A percentile compares a stretch with the other conserved stretches of the same genome.
phyloP scores from a whole-genome alignment of 371 early-diverging fungal species.

The Fennellomyces sp. region DNA sequence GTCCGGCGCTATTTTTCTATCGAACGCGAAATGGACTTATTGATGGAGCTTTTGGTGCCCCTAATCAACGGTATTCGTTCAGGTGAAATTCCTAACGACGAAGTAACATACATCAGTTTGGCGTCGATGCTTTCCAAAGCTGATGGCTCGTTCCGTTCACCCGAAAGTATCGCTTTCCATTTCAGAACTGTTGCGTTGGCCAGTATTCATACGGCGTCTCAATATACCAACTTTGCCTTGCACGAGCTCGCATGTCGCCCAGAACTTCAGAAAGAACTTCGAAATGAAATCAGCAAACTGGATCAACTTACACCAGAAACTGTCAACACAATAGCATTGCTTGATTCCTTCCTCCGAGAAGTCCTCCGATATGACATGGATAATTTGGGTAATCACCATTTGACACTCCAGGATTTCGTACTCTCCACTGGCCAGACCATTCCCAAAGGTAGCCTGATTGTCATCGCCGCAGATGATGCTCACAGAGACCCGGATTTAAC shows the following conservation, averaged over 20 bases:
- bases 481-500: constrained; percentile 11
- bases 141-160: constrained; percentile 22
- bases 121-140: constrained; percentile 19
- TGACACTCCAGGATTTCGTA: constrained; percentile 24
- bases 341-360: constrained; percentile 58
- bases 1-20: constrained; percentile 28
- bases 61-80: constrained; percentile 14
- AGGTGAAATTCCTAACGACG: constrained; percentile 10
- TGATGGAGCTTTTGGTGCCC: constrained; percentile 31
- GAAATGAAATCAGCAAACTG: constrained; percentile 17
- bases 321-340: constrained; percentile 28
- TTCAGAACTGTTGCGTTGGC: constrained; percentile 37
- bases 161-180: constrained; percentile 28
- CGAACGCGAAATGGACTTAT: constrained; percentile 30
- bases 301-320: constrained; percentile 25
- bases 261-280: constrained; percentile 19
- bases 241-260: constrained; percentile 40
- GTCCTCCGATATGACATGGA: constrained; percentile 36
- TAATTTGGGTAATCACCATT: constrained; percentile 33
- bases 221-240: constrained; percentile 26
- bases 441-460: constrained; percentile 35
- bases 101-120: constrained; percentile 29
- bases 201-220: constrained; percentile 43
- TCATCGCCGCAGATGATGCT: constrained; percentile 20
- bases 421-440: constrained; percentile 46